Base-by-base conservation (phyloP, 2,329 filamentous ascomycete species). In the Leptographium flavum region DNA sequence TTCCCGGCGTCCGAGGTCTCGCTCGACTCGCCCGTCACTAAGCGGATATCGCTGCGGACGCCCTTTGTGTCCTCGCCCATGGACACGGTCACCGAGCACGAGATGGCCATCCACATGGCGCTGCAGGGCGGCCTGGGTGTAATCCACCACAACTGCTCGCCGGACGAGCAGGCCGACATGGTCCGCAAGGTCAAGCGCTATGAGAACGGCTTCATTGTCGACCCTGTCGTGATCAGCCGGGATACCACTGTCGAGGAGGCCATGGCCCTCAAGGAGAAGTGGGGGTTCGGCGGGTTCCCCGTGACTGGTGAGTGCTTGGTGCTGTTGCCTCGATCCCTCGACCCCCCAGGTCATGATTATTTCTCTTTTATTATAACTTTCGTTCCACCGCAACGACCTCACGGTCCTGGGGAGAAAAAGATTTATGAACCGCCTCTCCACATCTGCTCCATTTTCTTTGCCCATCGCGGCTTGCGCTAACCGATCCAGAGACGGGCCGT, bases 141-240 rank as follows among this genome's bases (percentile, higher is more conserved):
- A 56, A 94, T 98, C 55, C 92, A 98, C 73, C 92, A 98, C 77
- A 98, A 98, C 73, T 98, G 92, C 76, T 92, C 88, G n/a, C 77
- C 88, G 27, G 87, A 96, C 25, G 85, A 86, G 46, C 92, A 98
- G 71, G 92, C 92, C 54, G 88, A 94, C 70, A 98, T 98, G 92
- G 86, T 98, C 55, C 79, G 87, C 65, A 96, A 95, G 73, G 92
- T 98, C 57, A 98, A 98, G 82, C 79, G 92, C 59, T 98, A 87
- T 66, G 92, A 98, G 71, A 98, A 98, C 70, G 92, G 92, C 56
- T 98, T 98, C 73, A 98, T 98, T 61, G 73, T 87, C 39, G 93
- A 98, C 60, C 92, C 92, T 37, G 79, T 98, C 47, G 88, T 96
- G 59, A 86, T 98, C 57, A 83, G 77, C 58, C 84, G 85, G 49